Evolutionary conservation across 2,329 filamentous ascomycete species (phyloP), one percentile per base, ranked within the genome.

Genomic region (Teratosphaeria nubilosa): DNA sequence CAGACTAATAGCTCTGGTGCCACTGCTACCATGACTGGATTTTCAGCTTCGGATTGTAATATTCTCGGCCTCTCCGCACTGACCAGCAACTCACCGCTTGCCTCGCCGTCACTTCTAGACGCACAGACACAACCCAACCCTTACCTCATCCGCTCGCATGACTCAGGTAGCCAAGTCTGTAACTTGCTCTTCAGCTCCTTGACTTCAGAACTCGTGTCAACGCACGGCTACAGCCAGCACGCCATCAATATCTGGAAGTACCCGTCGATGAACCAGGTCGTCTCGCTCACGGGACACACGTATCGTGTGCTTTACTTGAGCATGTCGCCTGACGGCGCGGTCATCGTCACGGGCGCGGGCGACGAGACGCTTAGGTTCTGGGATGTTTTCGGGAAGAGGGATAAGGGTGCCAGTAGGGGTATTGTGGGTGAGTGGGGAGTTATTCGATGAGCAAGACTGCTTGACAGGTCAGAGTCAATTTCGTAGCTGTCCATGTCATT

Each of bases 211-310:
- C 91, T 99, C 59, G 92, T 99, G 57, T 92, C 88, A 55, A 99
- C 94, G 0, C 94, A 99, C 70, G 94, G 94, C 6, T 99, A 96
- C 76, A 92, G 87, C 65, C 94, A 99, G 71, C 96, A 99, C 72
- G 94, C 97, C 73, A 96, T 99, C 67, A 92, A 97, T 41, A 90
- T 99, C 57, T 99, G 94, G 94, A 99, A 99, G 70, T 99, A 99
- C 70, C 94, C 94, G 1, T 91, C 87, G 65, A 97, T 99, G 94
- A 90, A 90, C 54, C 94, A 97, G 72, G 91, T 99, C 9, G 92
- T 90, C 48, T 95, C 90, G 65, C 78, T 99, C 52, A 99, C 94
- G 0, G 94, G 94, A 0, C 94, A 99, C 73, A 99, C 94, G 1
- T 97, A 95, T 74, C 87, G 94, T 69, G 94, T 99, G 13, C 80